Conservation (phyloP, 768 basidiomycete genomes). For the Suillus occidentalis region DNA sequence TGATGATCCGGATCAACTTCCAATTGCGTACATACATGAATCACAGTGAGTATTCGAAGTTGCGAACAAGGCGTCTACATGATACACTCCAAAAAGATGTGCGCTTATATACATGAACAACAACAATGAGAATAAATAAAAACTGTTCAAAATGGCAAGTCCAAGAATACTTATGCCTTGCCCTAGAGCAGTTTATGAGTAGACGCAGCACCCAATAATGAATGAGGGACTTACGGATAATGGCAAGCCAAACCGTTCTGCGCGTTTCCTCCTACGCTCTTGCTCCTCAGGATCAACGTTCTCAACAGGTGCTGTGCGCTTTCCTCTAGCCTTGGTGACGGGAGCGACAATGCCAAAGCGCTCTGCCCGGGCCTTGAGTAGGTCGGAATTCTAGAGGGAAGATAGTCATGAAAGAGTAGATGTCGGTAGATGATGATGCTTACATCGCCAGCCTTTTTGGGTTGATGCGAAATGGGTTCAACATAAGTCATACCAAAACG, state of each 20-base stretch:
- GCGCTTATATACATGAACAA: neutral
- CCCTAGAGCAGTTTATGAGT: neutral
- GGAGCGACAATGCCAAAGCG: constrained; percentile 47
- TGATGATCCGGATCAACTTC: neutral
- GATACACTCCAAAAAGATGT: neutral
- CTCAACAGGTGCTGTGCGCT: constrained; percentile 36
- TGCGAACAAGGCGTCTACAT: neutral
- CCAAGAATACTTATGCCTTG: neutral
- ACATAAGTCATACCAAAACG: constrained; percentile 73
- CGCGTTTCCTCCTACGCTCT: constrained; percentile 59
- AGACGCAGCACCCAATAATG: no score
- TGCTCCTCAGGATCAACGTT: constrained; percentile 58
- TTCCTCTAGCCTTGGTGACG: constrained; percentile 22
- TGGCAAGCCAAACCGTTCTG: constrained; percentile 56
- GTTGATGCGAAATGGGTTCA: constrained; percentile 30
- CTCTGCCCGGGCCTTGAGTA: constrained; percentile 51
- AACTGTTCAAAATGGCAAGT: neutral
- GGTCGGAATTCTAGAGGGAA: constrained; percentile 43
- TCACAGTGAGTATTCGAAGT: neutral
- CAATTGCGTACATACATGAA: neutral
- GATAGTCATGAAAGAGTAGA: constrained; percentile 3
- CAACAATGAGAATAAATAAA: neutral
- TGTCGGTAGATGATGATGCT: no score
- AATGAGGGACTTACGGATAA: neutral
- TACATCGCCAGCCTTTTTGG: constrained; percentile 19